Evolutionary conservation across 306 rosid species (phyloP).

Genomic region (Trifolium subterraneum): DNA sequence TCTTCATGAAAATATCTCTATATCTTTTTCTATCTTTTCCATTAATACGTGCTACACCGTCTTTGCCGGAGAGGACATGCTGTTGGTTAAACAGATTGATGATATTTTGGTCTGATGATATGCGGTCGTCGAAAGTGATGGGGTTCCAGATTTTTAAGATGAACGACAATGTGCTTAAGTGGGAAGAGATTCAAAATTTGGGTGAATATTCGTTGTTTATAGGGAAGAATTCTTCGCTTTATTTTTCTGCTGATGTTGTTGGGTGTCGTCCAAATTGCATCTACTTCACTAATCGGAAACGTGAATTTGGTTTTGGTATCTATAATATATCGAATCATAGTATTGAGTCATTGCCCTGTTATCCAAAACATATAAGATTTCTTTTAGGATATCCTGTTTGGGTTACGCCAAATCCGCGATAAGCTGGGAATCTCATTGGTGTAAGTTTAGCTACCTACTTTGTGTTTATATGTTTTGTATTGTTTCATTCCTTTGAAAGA

Average conservation of each 20-base stretch:
- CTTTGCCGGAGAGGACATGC: conserved; percentile 52
- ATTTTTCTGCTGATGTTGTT: conserved; percentile 51
- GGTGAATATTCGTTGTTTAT: conserved; percentile 58
- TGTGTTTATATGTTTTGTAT: background rate
- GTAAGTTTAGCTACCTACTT: background rate
- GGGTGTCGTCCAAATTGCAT: conserved; percentile 55
- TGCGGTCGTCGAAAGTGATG: too few relatives aligned
- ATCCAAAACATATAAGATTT: too few relatives aligned
- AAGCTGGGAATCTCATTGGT: background rate
- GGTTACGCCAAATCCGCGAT: conserved; percentile 68
- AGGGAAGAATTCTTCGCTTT: conserved; percentile 58
- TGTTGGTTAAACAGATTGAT: conserved; percentile 52
- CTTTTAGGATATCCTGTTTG: conserved; percentile 58
- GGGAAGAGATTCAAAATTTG: conserved; percentile 56
- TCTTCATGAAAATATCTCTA: background rate
- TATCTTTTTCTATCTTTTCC: too few relatives aligned
- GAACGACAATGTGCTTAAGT: conserved; percentile 39
- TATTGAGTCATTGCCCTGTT: conserved; percentile 55
- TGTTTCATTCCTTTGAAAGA: background rate
- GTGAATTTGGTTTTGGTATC: conserved; percentile 55
- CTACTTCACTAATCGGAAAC: conserved; percentile 65
- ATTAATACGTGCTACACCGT: conserved; percentile 59
- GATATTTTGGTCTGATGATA: too few relatives aligned
- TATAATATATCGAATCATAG: conserved; percentile 48
- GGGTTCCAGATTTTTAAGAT: too few relatives aligned